These are phyloP conservation scores for Capsicum rhomboideum DNA, from an alignment of 257 asterid genomes.

Conservation along the genomic window DNA sequence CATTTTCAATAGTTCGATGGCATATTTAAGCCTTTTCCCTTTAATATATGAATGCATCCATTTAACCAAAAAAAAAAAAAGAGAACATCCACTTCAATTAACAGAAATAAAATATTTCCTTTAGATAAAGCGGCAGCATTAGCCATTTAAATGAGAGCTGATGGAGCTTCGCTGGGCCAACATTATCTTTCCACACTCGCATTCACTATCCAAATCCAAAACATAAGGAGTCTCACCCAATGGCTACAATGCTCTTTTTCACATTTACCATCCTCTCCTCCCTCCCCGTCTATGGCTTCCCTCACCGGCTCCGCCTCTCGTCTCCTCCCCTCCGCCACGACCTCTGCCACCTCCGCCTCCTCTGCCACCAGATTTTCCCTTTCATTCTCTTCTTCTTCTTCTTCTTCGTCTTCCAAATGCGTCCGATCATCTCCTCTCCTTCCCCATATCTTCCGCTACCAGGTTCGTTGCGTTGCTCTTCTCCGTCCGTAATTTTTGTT, in stretches of 20 bases:
- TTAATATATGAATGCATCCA: too few species aligned
- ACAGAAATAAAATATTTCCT: too few species aligned
- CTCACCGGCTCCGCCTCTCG: slow-evolving; percentile 42
- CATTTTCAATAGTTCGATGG: too few species aligned
- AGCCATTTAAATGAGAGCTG: too few species aligned
- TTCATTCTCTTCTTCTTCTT: slow-evolving; percentile 11
- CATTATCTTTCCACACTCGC: neutral
- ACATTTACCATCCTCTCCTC: neutral
- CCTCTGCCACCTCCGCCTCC: slow-evolving; percentile 18
- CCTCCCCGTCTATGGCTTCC: slow-evolving; percentile 27
- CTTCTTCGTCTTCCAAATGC: slow-evolving; percentile 29
- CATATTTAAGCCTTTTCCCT: too few species aligned
- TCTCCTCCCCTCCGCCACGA: slow-evolving; percentile 34
- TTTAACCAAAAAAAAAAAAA: too few species aligned
- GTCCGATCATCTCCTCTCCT: slow-evolving; percentile 51
- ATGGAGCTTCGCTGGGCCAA: neutral
- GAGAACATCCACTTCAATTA: too few species aligned
- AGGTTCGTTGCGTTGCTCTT: slow-evolving; percentile 22
- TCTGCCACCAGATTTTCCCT: neutral
- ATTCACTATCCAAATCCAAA: slow-evolving; percentile 2
- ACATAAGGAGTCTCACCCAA: neutral
- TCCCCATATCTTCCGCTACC: slow-evolving; percentile 42
- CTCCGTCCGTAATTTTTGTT: neutral
- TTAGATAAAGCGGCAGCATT: too few species aligned
- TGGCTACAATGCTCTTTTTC: neutral